Conservation (phyloP, 2,329 filamentous ascomycete species). For the Talaromyces islandicus region DNA sequence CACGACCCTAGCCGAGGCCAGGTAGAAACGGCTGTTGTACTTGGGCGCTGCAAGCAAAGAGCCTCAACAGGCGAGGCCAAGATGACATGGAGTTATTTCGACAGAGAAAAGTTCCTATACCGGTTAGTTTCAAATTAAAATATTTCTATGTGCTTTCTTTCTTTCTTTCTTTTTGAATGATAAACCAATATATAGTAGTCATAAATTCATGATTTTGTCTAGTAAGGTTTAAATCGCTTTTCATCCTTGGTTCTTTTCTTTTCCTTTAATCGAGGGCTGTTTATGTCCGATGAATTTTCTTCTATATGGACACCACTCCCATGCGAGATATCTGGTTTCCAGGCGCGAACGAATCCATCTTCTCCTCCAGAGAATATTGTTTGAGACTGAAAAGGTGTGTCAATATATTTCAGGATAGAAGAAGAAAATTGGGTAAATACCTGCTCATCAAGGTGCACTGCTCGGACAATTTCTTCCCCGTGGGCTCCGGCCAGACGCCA, state of each 20-base stretch:
- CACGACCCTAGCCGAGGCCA: too few relatives aligned
- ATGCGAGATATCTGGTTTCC: constrained; percentile 24
- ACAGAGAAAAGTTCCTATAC: too few relatives aligned
- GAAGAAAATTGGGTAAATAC: constrained; percentile 20
- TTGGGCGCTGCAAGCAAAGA: too few relatives aligned
- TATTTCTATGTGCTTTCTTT: neutral
- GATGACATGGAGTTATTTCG: too few relatives aligned
- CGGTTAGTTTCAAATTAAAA: neutral
- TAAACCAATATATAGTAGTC: neutral
- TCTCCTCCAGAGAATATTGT: constrained; percentile 42
- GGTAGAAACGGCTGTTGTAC: too few relatives aligned
- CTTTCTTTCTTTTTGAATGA: neutral
- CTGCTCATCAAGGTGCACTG: constrained; percentile 39
- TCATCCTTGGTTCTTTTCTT: constrained; percentile 26
- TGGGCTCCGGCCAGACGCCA: constrained; percentile 43
- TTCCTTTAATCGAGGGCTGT: constrained; percentile 22
- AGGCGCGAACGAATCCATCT: constrained; percentile 37
- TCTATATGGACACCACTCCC: constrained; percentile 2
- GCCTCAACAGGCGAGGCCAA: too few relatives aligned
- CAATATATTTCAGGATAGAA: neutral
- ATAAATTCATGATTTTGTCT: constrained; percentile 13
- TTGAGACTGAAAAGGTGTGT: constrained; percentile 21
- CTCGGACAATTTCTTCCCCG: constrained; percentile 43
- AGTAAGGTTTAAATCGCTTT: constrained; percentile 34
- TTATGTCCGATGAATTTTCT: constrained; percentile 17